Conservation (phyloP, 495 filamentous ascomycete species). For the Tuber brumale region DNA sequence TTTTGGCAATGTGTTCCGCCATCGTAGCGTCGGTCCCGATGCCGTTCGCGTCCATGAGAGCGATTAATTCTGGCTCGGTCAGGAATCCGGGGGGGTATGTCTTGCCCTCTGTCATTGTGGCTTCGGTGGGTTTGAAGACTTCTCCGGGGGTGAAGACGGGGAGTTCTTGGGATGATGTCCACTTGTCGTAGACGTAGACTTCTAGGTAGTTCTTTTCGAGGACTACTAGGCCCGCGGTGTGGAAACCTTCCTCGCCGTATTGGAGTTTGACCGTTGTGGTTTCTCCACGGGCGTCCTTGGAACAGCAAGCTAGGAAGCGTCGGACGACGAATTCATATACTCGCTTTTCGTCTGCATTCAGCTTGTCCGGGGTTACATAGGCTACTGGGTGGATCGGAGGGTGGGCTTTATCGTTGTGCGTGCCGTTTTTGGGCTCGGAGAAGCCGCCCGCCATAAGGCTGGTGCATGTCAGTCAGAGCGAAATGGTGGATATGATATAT, state of each 20-base stretch:
- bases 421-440: constrained; percentile 69
- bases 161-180: constrained; percentile 78
- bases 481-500: background rate
- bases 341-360: constrained; percentile 60
- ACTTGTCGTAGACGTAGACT: constrained; percentile 93
- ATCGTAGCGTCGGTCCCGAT: constrained; percentile 98
- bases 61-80: constrained; percentile 95
- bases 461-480: constrained; percentile 17
- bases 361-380: constrained; percentile 57
- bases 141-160: constrained; percentile 73
- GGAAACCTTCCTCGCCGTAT: constrained; percentile 79
- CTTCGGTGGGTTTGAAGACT: constrained; percentile 79
- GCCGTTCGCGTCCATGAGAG: constrained; percentile 95
- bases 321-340: constrained; percentile 94
- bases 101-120: constrained; percentile 78
- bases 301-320: constrained; percentile 92
- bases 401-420: constrained; percentile 91
- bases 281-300: constrained; percentile 81
- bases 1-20: constrained; percentile 95
- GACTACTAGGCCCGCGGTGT: constrained; percentile 75
- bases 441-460: constrained; percentile 73
- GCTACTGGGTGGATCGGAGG: constrained; percentile 93
- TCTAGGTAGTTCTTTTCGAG: constrained; percentile 86
- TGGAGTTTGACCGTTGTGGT: constrained; percentile 74
- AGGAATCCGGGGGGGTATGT: constrained; percentile 77